A percentile compares a stretch with the other conserved stretches of the same genome.
phyloP scores from a whole-genome alignment of 208 protist genomes.

The Entamoeba nuttalli region DNA sequence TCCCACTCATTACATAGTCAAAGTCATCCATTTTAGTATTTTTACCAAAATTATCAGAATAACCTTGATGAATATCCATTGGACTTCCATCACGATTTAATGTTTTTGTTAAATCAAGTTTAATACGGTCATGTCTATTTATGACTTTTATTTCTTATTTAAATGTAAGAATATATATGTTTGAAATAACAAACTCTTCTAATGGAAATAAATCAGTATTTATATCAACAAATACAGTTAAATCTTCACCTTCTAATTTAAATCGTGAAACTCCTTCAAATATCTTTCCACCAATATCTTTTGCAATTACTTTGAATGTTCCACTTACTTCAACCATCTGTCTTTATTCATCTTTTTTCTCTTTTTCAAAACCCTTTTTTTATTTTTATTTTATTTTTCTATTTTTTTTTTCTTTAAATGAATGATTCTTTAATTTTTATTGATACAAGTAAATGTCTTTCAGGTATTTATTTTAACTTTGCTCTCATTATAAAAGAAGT shows the following conservation, averaged over 20 bases:
- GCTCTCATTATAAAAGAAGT: too few species aligned
- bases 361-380: too few species aligned
- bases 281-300: not conserved
- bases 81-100: not conserved
- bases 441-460: too few species aligned
- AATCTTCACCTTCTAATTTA: not conserved
- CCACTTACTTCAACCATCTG: not conserved
- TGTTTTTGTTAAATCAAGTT: not conserved
- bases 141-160: too few species aligned
- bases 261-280: not conserved
- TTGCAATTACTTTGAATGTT: not conserved
- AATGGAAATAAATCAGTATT: not conserved
- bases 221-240: not conserved
- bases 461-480: too few species aligned
- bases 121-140: not conserved
- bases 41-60: not conserved
- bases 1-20: not conserved
- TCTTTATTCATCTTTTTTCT: too few species aligned
- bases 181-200: not conserved
- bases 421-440: too few species aligned
- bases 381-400: too few species aligned
- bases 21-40: not conserved
- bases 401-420: too few species aligned
- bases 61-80: not conserved
- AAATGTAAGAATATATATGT: too few species aligned